Percentiles rank a stretch among this genome's conserved stretches.
phyloP scores from a whole-genome alignment of 768 basidiomycete genomes.

The Amylocystis lapponica region DNA sequence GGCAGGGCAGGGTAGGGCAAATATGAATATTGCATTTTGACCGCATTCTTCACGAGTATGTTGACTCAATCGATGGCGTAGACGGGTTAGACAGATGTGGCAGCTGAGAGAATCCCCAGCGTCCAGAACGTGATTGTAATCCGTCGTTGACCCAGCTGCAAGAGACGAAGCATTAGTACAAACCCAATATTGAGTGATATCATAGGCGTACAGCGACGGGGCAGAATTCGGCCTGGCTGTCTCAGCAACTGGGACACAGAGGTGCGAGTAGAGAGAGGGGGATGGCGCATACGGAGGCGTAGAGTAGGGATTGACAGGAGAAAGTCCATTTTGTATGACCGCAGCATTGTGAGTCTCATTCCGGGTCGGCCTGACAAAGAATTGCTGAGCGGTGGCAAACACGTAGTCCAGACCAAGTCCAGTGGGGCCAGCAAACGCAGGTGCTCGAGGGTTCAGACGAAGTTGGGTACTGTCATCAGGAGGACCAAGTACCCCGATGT shows the following conservation, averaged over 20 bases:
- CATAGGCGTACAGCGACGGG: constrained; percentile 16
- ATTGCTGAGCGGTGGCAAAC: constrained; percentile 6
- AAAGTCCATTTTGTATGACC: constrained; percentile 8
- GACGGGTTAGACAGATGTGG: constrained; percentile 3
- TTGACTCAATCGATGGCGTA: constrained; percentile 7
- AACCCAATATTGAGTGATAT: no score
- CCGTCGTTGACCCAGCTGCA: no score
- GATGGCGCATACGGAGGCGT: constrained; percentile 12
- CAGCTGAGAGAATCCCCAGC: constrained; percentile 1
- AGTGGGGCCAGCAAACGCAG: constrained; percentile 22
- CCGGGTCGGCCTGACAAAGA: constrained; percentile 9
- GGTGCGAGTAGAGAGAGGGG: constrained; percentile 3
- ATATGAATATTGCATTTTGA: no score
- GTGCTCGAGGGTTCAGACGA: constrained; percentile 28
- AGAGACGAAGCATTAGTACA: background rate
- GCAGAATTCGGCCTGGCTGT: constrained; percentile 21
- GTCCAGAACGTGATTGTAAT: background rate
- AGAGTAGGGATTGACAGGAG: constrained; percentile 12
- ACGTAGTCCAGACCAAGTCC: constrained; percentile 4
- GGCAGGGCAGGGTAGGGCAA: no score
- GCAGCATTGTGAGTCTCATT: constrained; percentile 6
- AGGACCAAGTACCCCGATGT: constrained; percentile 1
- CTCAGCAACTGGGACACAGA: constrained; percentile 14
- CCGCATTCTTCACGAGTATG: no score
- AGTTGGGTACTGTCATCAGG: constrained; percentile 12